Conservation (phyloP, 352 stramenopile species). For the Pythium utonaiense region DNA sequence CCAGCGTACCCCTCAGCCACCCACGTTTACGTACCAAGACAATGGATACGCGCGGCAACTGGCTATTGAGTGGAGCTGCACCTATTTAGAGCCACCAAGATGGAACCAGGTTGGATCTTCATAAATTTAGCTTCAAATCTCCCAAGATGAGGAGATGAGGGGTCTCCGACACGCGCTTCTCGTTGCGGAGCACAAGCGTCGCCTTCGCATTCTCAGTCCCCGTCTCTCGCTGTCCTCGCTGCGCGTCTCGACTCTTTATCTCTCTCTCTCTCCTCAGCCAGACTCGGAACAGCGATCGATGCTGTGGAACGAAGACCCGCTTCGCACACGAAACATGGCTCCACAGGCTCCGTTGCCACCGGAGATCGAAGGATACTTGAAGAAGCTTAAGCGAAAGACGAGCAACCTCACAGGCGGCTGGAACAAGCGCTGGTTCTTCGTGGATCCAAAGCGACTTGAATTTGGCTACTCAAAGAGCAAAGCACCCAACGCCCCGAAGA, state of each 20-base stretch:
- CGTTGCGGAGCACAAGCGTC: neutral
- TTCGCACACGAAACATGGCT: constrained; percentile 17
- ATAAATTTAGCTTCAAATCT: neutral
- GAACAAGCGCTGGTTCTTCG: constrained; percentile 88
- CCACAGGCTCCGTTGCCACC: constrained; percentile 52
- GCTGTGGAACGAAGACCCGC: constrained; percentile 10
- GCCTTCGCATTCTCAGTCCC: neutral
- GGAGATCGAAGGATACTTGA: constrained; percentile 83
- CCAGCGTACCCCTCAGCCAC: no score
- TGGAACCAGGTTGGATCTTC: neutral
- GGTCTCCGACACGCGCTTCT: neutral
- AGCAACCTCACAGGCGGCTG: constrained; percentile 70
- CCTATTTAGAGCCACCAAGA: neutral
- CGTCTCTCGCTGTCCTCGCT: neutral
- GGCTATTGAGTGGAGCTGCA: neutral
- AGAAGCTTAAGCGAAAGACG: constrained; percentile 87
- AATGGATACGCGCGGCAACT: no score
- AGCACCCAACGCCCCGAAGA: constrained; percentile 35
- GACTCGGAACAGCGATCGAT: neutral
- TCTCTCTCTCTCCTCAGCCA: neutral
- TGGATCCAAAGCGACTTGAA: constrained; percentile 66
- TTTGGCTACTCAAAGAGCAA: constrained; percentile 71
- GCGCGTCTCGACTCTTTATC: neutral
- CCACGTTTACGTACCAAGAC: no score
- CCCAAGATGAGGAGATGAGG: neutral